Evolutionary conservation across 108 stramenopile genomes (phyloP).

Genomic region (Fistulifera solaris): DNA sequence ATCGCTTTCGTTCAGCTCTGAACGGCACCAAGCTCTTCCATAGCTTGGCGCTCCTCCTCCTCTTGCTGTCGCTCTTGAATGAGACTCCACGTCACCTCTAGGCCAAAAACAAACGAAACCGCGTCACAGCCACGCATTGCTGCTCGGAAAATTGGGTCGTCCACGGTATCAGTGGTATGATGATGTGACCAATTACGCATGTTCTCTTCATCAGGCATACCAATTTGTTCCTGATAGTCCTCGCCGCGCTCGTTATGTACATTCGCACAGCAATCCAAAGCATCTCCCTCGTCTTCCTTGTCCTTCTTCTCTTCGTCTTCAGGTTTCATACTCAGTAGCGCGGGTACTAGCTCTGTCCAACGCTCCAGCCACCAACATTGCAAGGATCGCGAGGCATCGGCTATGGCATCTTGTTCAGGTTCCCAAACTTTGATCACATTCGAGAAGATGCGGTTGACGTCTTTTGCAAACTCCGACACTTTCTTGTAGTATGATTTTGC

Average conservation of each 20-base stretch:
- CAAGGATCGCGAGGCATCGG: slow-evolving; percentile 63
- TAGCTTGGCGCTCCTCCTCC: slow-evolving; percentile 69
- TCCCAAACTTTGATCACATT: slow-evolving; percentile 86
- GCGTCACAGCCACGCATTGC: slow-evolving; percentile 80
- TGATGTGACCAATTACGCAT: slow-evolving; percentile 93
- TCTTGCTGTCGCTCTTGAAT: slow-evolving; percentile 84
- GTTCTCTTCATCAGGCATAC: slow-evolving; percentile 93
- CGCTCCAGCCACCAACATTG: slow-evolving; percentile 71
- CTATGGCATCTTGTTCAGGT: slow-evolving; percentile 50
- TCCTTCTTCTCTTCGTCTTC: slow-evolving; percentile 29
- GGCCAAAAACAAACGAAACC: slow-evolving; percentile 91
- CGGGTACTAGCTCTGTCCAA: slow-evolving; percentile 77
- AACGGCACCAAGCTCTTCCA: slow-evolving; percentile 48
- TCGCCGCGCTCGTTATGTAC: slow-evolving; percentile 73
- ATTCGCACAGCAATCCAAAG: slow-evolving; percentile 12
- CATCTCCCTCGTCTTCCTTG: slow-evolving; percentile 10
- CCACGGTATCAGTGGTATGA: slow-evolving; percentile 79
- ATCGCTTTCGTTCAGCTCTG: slow-evolving; percentile 16
- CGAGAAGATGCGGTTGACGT: slow-evolving; percentile 85
- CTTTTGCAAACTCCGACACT: slow-evolving; percentile 80
- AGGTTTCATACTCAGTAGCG: slow-evolving; percentile 74
- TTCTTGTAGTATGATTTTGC: slow-evolving; percentile 43
- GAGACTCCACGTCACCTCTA: slow-evolving; percentile 90
- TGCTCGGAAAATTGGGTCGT: slow-evolving; percentile 88
- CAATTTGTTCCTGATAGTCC: slow-evolving; percentile 83